Conservation (phyloP, 768 basidiomycete genomes). For the Strobilomyces echinocephalus region DNA sequence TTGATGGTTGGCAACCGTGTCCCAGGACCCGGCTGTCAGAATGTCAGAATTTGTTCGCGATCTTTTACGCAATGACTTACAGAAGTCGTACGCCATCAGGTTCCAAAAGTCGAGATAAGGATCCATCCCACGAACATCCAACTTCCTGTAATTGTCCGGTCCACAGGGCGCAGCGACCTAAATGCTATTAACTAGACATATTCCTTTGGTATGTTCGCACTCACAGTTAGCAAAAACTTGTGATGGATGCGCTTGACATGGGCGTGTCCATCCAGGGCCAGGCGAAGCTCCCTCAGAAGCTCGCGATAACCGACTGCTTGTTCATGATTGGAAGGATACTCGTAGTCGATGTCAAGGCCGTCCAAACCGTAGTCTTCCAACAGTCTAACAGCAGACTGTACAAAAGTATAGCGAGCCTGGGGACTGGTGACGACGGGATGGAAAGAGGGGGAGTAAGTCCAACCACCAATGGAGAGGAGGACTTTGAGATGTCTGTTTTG, state of each 20-base stretch:
- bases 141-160: constrained; percentile 73
- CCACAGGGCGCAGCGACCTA: constrained; percentile 95
- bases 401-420: constrained; percentile 65
- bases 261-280: constrained; percentile 73
- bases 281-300: constrained; percentile 71
- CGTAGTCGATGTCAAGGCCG: constrained; percentile 89
- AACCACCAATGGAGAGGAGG: constrained; percentile 89
- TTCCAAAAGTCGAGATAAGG: constrained; percentile 93
- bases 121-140: constrained; percentile 83
- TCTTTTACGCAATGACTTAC: constrained; percentile 36
- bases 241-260: constrained; percentile 54
- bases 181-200: constrained; percentile 1
- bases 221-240: constrained; percentile 70
- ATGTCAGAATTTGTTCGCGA: constrained; percentile 9
- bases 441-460: constrained; percentile 88
- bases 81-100: constrained; percentile 90
- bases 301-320: constrained; percentile 83
- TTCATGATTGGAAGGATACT: constrained; percentile 76
- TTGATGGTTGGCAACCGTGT: constrained; percentile 69
- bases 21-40: constrained; percentile 72
- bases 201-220: constrained; percentile 20
- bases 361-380: constrained; percentile 92
- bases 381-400: constrained; percentile 69
- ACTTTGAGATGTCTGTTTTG: constrained; percentile 74
- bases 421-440: constrained; percentile 74